These are phyloP conservation scores for Saccharum hybrid DNA, from an alignment of 202 grass and related monocot genomes.

Conservation along the genomic window DNA sequence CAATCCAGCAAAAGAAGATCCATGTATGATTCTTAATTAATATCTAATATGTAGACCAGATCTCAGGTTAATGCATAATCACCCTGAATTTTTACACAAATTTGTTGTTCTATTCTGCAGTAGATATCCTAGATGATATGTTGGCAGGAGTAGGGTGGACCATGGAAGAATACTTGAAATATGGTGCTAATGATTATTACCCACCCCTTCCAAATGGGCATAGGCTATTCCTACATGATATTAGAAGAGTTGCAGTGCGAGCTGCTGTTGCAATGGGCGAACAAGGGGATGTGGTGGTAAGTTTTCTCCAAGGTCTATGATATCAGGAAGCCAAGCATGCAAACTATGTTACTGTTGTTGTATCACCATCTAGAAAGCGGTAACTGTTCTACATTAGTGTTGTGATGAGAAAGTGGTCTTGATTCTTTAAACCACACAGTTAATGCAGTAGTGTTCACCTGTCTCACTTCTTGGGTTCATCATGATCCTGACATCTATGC, in stretches of 20 bases:
- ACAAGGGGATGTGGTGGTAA: slow-evolving; percentile 96
- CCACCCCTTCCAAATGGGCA: slow-evolving; percentile 94
- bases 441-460: background rate
- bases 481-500: slow-evolving; percentile 31
- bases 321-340: slow-evolving; percentile 3
- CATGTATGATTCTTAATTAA: slow-evolving; percentile 60
- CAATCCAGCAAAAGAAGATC: slow-evolving; percentile 96
- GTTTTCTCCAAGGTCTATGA: slow-evolving; percentile 32
- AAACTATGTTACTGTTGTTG: slow-evolving; percentile 1
- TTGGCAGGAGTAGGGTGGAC: slow-evolving; percentile 89
- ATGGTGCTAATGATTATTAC: slow-evolving; percentile 94
- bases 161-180: slow-evolving; percentile 98
- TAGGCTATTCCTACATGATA: slow-evolving; percentile 90
- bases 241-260: slow-evolving; percentile 89
- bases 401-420: slow-evolving; percentile 36
- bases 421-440: background rate
- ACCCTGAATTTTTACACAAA: slow-evolving; percentile 39
- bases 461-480: background rate
- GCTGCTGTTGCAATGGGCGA: slow-evolving; percentile 98
- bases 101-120: slow-evolving; percentile 53
- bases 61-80: background rate
- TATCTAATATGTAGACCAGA: slow-evolving; percentile 29
- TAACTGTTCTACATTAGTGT: slow-evolving; percentile 7
- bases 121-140: slow-evolving; percentile 99
- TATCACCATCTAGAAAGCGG: background rate